Conservation (phyloP, 352 stramenopile genomes). For the Vaucheria bursata region DNA sequence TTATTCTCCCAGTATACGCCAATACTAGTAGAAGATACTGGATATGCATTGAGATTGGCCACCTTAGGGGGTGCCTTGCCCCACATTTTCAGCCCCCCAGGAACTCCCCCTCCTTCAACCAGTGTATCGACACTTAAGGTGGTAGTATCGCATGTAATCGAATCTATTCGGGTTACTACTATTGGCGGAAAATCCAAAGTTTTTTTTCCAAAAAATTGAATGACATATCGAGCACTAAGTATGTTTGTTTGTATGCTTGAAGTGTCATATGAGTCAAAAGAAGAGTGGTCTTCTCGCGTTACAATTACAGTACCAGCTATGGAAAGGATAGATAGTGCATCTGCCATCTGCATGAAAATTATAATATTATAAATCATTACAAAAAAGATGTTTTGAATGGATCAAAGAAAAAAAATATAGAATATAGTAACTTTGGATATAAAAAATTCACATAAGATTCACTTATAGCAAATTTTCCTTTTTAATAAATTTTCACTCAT, state of each 20-base stretch:
- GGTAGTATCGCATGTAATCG: slow-evolving; percentile 12
- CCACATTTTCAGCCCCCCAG: background rate
- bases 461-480: no score
- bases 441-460: no score
- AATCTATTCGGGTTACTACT: slow-evolving; percentile 12
- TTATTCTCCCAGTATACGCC: background rate
- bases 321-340: slow-evolving; percentile 59
- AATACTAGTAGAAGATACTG: background rate
- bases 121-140: background rate
- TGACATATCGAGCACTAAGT: slow-evolving; percentile 36
- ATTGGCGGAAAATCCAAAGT: slow-evolving; percentile 31
- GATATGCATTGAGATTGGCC: background rate
- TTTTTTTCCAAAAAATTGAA: slow-evolving; percentile 20
- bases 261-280: slow-evolving; percentile 21
- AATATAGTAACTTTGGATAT: no score
- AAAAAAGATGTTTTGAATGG: no score
- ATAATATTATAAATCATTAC: no score
- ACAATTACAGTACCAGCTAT: slow-evolving; percentile 63
- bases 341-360: slow-evolving; percentile 51
- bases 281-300: slow-evolving; percentile 56
- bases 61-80: background rate
- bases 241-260: slow-evolving; percentile 31
- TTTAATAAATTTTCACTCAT: no score
- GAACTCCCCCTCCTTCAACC: background rate
- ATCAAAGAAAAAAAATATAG: no score